Evolutionary conservation across 2,329 filamentous ascomycete species (phyloP).

Genomic region (Epichloe amarillans): DNA sequence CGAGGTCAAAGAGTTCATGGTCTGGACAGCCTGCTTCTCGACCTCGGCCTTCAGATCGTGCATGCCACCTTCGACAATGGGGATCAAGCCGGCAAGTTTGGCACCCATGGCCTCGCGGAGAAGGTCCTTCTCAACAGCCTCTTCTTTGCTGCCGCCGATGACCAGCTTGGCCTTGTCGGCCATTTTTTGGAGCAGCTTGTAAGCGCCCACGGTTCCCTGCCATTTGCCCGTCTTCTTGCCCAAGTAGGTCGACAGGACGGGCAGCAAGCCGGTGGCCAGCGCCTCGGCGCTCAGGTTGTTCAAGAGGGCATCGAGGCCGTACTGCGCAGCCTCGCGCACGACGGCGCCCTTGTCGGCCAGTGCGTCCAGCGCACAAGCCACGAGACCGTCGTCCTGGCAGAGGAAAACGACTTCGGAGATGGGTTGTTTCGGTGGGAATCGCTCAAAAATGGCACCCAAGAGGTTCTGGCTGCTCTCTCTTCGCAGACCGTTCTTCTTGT

Average conservation of each 20-base stretch:
- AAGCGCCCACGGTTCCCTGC: constrained; percentile 87
- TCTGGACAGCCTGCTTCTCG: constrained; percentile 76
- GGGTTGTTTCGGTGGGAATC: constrained; percentile 64
- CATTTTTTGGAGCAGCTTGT: constrained; percentile 72
- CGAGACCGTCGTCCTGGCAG: constrained; percentile 62
- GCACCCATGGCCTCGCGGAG: constrained; percentile 83
- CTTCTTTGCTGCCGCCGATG: constrained; percentile 63
- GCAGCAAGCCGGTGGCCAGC: constrained; percentile 69
- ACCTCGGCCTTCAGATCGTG: constrained; percentile 88
- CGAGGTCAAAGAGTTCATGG: constrained; percentile 81
- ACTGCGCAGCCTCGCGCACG: constrained; percentile 84
- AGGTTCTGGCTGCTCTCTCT: constrained; percentile 92
- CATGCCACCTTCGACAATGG: constrained; percentile 85
- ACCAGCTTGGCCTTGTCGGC: constrained; percentile 87
- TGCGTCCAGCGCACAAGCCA: constrained; percentile 65
- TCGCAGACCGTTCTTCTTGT: constrained; percentile 83
- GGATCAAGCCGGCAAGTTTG: constrained; percentile 75
- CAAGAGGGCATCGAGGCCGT: constrained; percentile 84
- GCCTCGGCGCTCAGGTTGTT: constrained; percentile 66
- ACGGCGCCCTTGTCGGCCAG: constrained; percentile 82
- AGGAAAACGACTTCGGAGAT: constrained; percentile 72
- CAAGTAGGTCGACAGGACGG: constrained; percentile 62
- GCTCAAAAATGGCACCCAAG: constrained; percentile 84
- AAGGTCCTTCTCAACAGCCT: constrained; percentile 77
- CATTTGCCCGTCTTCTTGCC: constrained; percentile 82